Conservation (phyloP, 1,284 basidiomycete species). For the Sanguinoderma infundibulare region DNA sequence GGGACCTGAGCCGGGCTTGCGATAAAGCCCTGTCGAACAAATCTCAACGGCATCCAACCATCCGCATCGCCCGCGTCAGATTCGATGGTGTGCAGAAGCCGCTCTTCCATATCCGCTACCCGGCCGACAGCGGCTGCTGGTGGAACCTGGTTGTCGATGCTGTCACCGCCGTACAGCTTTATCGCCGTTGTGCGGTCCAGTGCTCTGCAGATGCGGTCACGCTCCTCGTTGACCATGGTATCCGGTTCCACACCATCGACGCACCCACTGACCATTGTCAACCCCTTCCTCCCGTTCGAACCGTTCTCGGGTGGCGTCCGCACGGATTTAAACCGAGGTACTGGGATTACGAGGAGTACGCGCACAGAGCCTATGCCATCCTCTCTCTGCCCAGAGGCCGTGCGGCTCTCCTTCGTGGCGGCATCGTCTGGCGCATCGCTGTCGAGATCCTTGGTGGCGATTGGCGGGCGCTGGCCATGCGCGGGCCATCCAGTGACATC, state of each 20-base stretch:
- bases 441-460: slow-evolving; percentile 19
- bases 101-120: background rate
- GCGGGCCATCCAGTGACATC: background rate
- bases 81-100: background rate
- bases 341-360: background rate
- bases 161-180: background rate
- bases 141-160: background rate
- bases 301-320: background rate
- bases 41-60: background rate
- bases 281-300: background rate
- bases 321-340: background rate
- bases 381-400: slow-evolving; percentile 18
- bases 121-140: background rate
- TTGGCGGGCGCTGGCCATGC: background rate
- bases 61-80: background rate
- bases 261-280: background rate
- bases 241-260: background rate
- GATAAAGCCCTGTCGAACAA: background rate
- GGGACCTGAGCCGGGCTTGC: background rate
- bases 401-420: slow-evolving; percentile 30
- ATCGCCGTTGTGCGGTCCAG: background rate
- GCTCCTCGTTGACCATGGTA: background rate
- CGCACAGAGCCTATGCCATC: background rate
- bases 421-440: slow-evolving; percentile 31
- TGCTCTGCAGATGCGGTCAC: background rate